These are phyloP conservation scores for Pseudogymnoascus sp. DNA, from an alignment of 2,329 filamentous ascomycete species.

Conservation along the genomic window DNA sequence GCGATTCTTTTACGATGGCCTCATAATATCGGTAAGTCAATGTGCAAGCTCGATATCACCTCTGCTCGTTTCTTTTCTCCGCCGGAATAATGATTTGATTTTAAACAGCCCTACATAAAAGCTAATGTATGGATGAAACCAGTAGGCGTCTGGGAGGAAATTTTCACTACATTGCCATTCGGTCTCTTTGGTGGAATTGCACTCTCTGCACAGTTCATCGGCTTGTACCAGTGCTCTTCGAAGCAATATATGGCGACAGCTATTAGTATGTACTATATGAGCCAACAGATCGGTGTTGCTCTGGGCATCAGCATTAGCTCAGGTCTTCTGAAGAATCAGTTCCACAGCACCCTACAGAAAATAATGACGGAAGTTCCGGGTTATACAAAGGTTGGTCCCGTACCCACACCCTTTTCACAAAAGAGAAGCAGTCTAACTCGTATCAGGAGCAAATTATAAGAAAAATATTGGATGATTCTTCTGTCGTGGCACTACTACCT, in stretches of 20 bases:
- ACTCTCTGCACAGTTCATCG: conserved; percentile 17
- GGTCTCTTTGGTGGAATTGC: conserved; percentile 17
- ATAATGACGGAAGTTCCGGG: conserved; percentile 11
- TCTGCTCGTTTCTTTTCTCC: neutral
- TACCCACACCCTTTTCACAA: neutral
- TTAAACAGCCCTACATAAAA: neutral
- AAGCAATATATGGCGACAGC: conserved; percentile 18
- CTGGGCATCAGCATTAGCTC: conserved; percentile 17
- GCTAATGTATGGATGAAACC: neutral
- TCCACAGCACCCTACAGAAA: conserved; percentile 12
- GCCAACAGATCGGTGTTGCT: conserved; percentile 18
- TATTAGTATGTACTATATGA: conserved; percentile 20
- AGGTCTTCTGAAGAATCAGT: conserved; percentile 13
- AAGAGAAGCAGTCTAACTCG: neutral
- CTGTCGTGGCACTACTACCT: conserved; percentile 13
- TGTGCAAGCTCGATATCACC: neutral
- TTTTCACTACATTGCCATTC: conserved; percentile 15
- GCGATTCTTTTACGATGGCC: conserved; percentile 15
- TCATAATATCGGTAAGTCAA: conserved; percentile 13
- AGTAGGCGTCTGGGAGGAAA: conserved; percentile 7
- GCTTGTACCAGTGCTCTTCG: conserved; percentile 14
- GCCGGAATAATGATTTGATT: neutral
- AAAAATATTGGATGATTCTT: conserved; percentile 16
- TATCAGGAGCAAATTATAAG: conserved; percentile 14
- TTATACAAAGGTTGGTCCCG: conserved; percentile 13